These are phyloP conservation scores for Brassica cretica DNA, from an alignment of 345 rosid genomes.

Conservation along the genomic window DNA sequence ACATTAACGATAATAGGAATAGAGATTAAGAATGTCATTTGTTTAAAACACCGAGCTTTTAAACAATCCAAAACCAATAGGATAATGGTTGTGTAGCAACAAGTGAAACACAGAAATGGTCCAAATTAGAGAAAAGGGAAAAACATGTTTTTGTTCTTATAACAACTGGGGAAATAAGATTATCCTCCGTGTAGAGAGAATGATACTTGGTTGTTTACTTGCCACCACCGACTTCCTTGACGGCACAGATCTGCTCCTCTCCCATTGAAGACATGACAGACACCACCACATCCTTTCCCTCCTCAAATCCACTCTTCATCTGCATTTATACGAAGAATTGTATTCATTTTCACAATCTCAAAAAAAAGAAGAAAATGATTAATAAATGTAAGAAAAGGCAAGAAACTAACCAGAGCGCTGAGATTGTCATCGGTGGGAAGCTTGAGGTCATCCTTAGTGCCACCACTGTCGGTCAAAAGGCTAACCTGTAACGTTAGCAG, in stretches of 20 bases:
- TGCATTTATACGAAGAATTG: slow-evolving; percentile 10
- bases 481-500: slow-evolving; percentile 50
- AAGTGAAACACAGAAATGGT: slow-evolving; percentile 28
- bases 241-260: slow-evolving; percentile 85
- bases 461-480: slow-evolving; percentile 68
- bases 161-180: slow-evolving; percentile 32
- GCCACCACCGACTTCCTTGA: slow-evolving; percentile 69
- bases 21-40: neutral
- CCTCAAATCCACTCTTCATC: slow-evolving; percentile 75
- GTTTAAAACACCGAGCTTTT: slow-evolving; percentile 33
- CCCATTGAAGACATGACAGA: slow-evolving; percentile 88
- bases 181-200: slow-evolving; percentile 25
- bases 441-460: slow-evolving; percentile 77
- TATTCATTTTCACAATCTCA: no score
- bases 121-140: slow-evolving; percentile 31
- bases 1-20: neutral
- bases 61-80: slow-evolving; percentile 37
- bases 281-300: slow-evolving; percentile 79
- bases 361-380: no score
- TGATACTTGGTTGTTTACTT: slow-evolving; percentile 42
- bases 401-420: slow-evolving; percentile 51
- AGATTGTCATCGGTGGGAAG: slow-evolving; percentile 75
- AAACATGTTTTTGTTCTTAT: slow-evolving; percentile 24
- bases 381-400: neutral
- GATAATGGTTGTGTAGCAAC: slow-evolving; percentile 28